Base-by-base conservation (phyloP, 768 basidiomycete genomes). In the Peribolospora kevripleyi region DNA sequence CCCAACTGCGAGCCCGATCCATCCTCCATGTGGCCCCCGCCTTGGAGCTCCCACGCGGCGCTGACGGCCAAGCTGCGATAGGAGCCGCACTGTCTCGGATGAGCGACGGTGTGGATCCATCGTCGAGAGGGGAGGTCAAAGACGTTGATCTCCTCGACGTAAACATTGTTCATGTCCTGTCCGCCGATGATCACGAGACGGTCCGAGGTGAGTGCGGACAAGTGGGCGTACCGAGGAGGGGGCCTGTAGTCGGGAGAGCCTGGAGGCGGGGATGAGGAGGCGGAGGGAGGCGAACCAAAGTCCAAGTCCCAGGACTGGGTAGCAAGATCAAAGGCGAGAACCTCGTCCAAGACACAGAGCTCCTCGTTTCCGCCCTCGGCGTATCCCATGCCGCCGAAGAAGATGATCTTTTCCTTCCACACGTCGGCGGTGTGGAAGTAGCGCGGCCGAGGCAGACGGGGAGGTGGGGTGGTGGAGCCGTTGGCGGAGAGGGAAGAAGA, bases 301-400 rank as follows among this genome's bases (percentile, higher is more conserved):
- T 25, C 25, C 25, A 25, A 25, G 25, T 25, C 25, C 25, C 25
- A 25, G 25, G 68, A 8, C 7, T 40, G 67, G 59, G 68, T 56
- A 7, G 70, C 62, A 5, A 38, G 52, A 46, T 43, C 80, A 67
- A 84, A 88, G 64, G 93, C 78, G 58, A 84, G 82, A 47, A 95
- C 79, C 65, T 95, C 93, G 63, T 82, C 82, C 55, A 93, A 70
- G n/a, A 95, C 91, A 58, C 82, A 84, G 38, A 88, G 75, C 59
- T 86, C 82, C 42, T 50, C 55, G 42, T 54, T 39, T 7, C 43
- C 53, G 41, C 82, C 76, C 8, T 78, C 74, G 62, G 79, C 72
- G 67, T 82, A 80, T 64, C 83, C 80, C 88, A 95, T 93, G 8
- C 91, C 90, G 14, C 91, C 91, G 64, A 95, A 95, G 51, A 95